phyloP scores from a whole-genome alignment of 169 alveolate species.

The Cyclospora cayetanensis region DNA sequence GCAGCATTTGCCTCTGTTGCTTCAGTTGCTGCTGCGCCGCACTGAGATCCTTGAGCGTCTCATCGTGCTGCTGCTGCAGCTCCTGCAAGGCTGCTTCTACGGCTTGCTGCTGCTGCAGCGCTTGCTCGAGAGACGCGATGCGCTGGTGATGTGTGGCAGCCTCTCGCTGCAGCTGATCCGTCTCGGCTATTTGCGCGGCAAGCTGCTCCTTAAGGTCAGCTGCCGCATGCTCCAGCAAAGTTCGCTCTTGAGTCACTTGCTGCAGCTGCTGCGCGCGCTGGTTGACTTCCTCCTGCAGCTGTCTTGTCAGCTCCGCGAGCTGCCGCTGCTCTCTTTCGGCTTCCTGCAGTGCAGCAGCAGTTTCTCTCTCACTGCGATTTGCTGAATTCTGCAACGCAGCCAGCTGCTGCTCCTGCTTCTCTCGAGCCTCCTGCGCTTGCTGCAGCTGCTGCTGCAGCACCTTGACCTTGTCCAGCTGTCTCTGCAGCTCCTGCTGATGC shows the following conservation, averaged over 20 bases:
- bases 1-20: constrained; percentile 27
- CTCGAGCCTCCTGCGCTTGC: constrained; percentile 2
- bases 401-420: constrained; percentile 56
- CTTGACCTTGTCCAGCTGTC: constrained; percentile 12
- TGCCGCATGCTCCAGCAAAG: constrained; percentile 61
- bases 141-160: constrained; percentile 52
- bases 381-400: constrained; percentile 19
- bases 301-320: constrained; percentile 19
- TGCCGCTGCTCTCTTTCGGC: constrained; percentile 51
- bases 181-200: constrained; percentile 40
- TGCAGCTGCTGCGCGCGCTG: constrained; percentile 55
- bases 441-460: constrained; percentile 56
- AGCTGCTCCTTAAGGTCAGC: constrained; percentile 47
- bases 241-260: neutral
- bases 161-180: constrained; percentile 50
- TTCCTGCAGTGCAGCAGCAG: constrained; percentile 33
- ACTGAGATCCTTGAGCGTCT: neutral
- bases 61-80: constrained; percentile 58
- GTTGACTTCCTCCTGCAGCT: constrained; percentile 49
- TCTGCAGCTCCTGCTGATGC: constrained; percentile 39
- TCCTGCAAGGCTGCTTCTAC: constrained; percentile 27
- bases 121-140: neutral
- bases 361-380: constrained; percentile 5
- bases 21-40: constrained; percentile 31
- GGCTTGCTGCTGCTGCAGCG: constrained; percentile 26